Evolutionary conservation across 129 eudicot genomes (phyloP).

Genomic region (Pittosporum tobira): DNA sequence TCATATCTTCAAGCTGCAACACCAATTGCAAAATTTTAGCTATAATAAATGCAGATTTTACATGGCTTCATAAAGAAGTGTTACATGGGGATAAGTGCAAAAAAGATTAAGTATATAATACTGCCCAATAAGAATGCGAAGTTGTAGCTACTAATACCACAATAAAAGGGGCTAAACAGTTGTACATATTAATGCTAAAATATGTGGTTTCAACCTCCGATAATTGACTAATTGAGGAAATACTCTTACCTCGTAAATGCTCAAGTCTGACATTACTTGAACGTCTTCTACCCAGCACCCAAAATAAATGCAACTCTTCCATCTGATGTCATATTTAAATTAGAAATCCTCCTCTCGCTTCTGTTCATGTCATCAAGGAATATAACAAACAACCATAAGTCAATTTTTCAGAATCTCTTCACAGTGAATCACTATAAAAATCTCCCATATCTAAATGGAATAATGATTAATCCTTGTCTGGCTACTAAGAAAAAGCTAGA

Average conservation of each 20-base stretch:
- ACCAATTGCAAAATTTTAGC: constrained; percentile 35
- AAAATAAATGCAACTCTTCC: constrained; percentile 18
- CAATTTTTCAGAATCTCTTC: not conserved
- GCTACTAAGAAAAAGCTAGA: no score
- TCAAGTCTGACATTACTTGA: constrained; percentile 74
- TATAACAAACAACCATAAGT: constrained; percentile 19
- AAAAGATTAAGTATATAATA: not conserved
- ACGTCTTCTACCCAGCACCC: constrained; percentile 49
- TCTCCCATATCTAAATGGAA: not conserved
- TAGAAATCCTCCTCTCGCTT: constrained; percentile 27
- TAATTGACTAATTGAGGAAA: constrained; percentile 3
- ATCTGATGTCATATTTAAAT: constrained; percentile 34
- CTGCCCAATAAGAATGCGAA: not conserved
- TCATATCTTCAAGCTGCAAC: constrained; percentile 70
- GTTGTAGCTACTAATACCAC: no score
- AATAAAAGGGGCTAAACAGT: constrained; percentile 3
- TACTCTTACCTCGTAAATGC: constrained; percentile 54
- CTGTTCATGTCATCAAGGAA: constrained; percentile 20
- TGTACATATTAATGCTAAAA: not conserved
- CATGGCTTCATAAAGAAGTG: constrained; percentile 19
- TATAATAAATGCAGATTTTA: constrained; percentile 17
- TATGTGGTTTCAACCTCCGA: not conserved
- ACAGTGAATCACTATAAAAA: not conserved
- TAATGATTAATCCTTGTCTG: no score
- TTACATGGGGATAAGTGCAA: not conserved